These are phyloP conservation scores for Eucalyptus polyanthemos DNA, from an alignment of 345 rosid species.

Conservation along the genomic window DNA sequence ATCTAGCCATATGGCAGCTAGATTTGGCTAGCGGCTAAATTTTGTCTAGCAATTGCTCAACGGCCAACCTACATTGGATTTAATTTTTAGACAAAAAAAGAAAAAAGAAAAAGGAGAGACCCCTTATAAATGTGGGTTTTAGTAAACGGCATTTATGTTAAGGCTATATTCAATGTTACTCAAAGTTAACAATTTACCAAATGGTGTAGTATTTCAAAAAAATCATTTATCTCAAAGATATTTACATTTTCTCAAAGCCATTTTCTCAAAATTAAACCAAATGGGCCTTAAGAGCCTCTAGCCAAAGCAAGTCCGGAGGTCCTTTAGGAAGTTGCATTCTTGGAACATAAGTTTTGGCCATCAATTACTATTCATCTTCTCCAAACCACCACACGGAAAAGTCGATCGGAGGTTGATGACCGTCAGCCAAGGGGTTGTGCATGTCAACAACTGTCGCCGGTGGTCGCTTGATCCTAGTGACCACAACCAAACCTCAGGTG, in stretches of 20 bases:
- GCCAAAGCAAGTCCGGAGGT: accelerated
- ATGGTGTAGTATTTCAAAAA: accelerated
- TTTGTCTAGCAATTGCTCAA: accelerated
- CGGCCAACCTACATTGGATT: no score
- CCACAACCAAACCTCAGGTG: no score
- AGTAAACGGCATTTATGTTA: accelerated
- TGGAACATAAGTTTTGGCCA: accelerated
- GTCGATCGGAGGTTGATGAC: accelerated
- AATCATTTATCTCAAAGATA: accelerated
- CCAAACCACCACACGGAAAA: no score
- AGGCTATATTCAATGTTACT: no score
- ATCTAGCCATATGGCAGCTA: accelerated
- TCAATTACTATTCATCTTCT: no score
- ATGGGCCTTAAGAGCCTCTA: no score
- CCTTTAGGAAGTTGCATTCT: no score
- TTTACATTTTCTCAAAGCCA: accelerated
- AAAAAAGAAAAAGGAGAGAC: accelerated
- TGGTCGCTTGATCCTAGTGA: accelerated
- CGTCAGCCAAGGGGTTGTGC: accelerated
- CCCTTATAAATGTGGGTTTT: no score
- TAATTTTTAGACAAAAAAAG: no score
- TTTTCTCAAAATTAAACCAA: no score
- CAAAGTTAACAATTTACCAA: no score
- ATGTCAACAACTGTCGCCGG: accelerated
- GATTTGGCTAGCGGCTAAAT: accelerated